Evolutionary conservation across 108 stramenopile genomes (phyloP).

Genomic region (Stephanodiscus triporus): DNA sequence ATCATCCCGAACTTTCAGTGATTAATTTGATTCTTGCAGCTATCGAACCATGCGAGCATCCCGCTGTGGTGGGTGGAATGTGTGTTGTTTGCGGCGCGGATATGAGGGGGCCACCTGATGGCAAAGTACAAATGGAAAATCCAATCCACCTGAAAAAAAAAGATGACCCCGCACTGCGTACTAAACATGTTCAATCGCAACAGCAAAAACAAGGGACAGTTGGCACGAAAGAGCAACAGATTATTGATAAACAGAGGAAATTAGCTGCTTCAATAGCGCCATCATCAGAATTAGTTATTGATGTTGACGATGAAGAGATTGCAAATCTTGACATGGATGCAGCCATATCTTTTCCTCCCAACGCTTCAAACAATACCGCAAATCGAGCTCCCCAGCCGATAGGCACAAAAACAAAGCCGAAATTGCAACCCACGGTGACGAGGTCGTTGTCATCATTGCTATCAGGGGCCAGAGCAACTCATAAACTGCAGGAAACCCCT

Average conservation of each 20-base stretch:
- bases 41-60: constrained; percentile 76
- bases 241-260: constrained; percentile 21
- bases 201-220: background rate
- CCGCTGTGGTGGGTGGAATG: constrained; percentile 68
- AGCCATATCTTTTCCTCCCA: background rate
- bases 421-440: constrained; percentile 12
- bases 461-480: constrained; percentile 38
- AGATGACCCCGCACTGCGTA: background rate
- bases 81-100: constrained; percentile 75
- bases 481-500: constrained; percentile 32
- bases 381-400: background rate
- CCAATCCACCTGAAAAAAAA: background rate
- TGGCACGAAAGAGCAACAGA: constrained; percentile 3
- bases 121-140: constrained; percentile 7
- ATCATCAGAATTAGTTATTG: background rate
- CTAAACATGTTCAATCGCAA: background rate
- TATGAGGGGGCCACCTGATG: constrained; percentile 1
- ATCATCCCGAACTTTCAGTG: background rate
- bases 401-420: constrained; percentile 12
- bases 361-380: background rate
- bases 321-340: constrained; percentile 15
- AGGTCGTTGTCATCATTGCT: constrained; percentile 45
- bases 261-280: background rate
- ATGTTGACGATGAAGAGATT: constrained; percentile 11
- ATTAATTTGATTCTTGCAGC: constrained; percentile 48